Evolutionary conservation across 805 yeast genomes (phyloP), one percentile per base, ranked within the genome.

Genomic region (Maudiozyma saulgeensis): DNA sequence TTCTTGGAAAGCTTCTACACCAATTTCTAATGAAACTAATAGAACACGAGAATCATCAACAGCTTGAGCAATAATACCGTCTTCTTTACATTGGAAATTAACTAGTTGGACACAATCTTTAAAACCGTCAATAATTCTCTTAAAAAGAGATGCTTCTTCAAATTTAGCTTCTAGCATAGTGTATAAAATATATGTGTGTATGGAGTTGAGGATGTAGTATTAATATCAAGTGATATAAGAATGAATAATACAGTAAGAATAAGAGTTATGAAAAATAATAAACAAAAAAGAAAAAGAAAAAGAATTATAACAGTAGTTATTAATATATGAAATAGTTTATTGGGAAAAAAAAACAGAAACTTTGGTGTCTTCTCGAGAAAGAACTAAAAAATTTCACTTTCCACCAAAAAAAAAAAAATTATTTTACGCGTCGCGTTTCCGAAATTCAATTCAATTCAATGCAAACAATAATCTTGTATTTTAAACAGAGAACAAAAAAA

Each of bases 1-100:
- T 58, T 85, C 91, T 52, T 80, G 76, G 73, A 93, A 93, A 12
- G 96, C 90, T 53, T 86, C 90, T 54, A 82, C 80, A 51, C 95
- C 96, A 57, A 93, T 84, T 59, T 87, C 79, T 54, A 93, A 74
- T 19, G 96, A 85, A 40, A 91, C 96, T 56, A 93, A 77, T 55
- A 90, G 78, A 51, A 93, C 96, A 76, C 97, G 87, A 26, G 99
- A 89, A 66, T 89, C 95, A 70, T 93, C 99, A 58, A 93, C 93
- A 26, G 99, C 98, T 74, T 93, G 98, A 21, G 95, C 91, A 11
- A 95, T 84, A 62, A 93, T 84, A 57, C 99, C 99, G 54, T 81
- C 79, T 68, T 87, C 93, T n/a, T 95, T 81, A 73, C 97, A 93
- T 74, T 89, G 93, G 76, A 93, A 87, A 77, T 93, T 93, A 74